Evolutionary conservation across 495 filamentous ascomycete genomes (phyloP).

Genomic region (Darksidea phi): DNA sequence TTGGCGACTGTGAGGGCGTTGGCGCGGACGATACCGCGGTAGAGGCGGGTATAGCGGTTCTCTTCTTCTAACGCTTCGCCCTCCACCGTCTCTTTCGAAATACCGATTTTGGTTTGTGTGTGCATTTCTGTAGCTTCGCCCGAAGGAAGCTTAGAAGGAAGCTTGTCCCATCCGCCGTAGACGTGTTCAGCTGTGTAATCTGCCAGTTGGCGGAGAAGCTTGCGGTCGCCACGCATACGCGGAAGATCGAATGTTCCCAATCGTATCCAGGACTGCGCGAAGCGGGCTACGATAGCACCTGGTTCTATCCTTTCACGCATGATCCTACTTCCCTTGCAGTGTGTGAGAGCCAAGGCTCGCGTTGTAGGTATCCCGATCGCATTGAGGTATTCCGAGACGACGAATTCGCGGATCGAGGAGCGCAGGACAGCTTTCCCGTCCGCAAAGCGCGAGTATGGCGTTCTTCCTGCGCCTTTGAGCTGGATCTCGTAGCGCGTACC

Average conservation of each 20-base stretch:
- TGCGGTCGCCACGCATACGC: conserved; percentile 75
- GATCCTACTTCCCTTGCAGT: conserved; percentile 70
- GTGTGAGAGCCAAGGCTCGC: conserved; percentile 75
- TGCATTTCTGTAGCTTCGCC: conserved; percentile 46
- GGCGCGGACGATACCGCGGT: conserved; percentile 78
- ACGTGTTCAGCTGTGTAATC: conserved; percentile 84
- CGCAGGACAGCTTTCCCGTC: conserved; percentile 93
- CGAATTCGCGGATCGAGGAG: conserved; percentile 87
- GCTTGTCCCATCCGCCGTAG: conserved; percentile 75
- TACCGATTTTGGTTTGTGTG: conserved; percentile 44
- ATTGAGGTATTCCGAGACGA: conserved; percentile 80
- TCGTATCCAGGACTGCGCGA: conserved; percentile 87
- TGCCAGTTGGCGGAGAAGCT: conserved; percentile 66
- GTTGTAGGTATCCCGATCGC: conserved; percentile 83
- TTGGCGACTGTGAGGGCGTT: conserved; percentile 87
- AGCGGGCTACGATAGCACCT: conserved; percentile 85
- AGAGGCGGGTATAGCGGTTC: conserved; percentile 83
- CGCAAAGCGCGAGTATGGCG: conserved; percentile 95
- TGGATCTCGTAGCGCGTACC: conserved; percentile 80
- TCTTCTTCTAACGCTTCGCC: conserved; percentile 63
- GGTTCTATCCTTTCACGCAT: conserved; percentile 83
- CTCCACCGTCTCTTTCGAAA: conserved; percentile 59
- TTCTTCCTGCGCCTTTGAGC: conserved; percentile 88
- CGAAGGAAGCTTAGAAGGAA: conserved; percentile 59
- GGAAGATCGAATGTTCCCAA: conserved; percentile 94